Percentiles rank a stretch among this genome's conserved stretches.
phyloP scores from a whole-genome alignment of 768 basidiomycete species.

The Boletus sp. region DNA sequence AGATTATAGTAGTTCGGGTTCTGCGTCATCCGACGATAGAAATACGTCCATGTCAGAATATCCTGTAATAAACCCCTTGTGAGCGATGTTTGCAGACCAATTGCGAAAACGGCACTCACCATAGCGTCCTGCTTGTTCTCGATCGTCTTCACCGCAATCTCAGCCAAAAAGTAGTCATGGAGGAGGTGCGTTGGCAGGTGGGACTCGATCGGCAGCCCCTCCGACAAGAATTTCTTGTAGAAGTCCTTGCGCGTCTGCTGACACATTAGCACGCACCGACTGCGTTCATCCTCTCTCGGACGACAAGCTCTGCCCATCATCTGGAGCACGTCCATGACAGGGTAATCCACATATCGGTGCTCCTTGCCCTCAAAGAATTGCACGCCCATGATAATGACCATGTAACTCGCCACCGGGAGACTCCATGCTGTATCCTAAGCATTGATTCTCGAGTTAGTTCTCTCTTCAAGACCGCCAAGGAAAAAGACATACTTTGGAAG shows the following conservation, averaged over 20 bases:
- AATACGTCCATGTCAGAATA: constrained; percentile 98
- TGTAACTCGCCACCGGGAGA: constrained; percentile 89
- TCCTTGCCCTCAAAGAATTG: constrained; percentile 97
- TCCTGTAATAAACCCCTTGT: constrained; percentile 48
- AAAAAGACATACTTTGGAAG: constrained; percentile 69
- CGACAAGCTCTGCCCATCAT: constrained; percentile 99
- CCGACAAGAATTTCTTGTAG: constrained; percentile 96
- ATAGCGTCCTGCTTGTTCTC: constrained; percentile 99
- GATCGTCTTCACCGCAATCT: constrained; percentile 97
- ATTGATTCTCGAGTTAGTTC: neutral
- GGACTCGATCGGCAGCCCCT: constrained; percentile 97
- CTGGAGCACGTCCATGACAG: constrained; percentile 96
- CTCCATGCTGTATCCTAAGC: constrained; percentile 98
- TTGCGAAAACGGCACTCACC: constrained; percentile 42
- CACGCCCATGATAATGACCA: constrained; percentile 99
- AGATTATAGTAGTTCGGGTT: constrained; percentile 96
- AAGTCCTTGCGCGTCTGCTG: constrained; percentile 98
- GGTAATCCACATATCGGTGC: constrained; percentile 96
- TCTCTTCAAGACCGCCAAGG: neutral
- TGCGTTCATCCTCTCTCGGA: constrained; percentile 82
- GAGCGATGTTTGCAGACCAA: neutral
- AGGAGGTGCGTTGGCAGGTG: constrained; percentile 86
- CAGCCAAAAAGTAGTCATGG: constrained; percentile 97
- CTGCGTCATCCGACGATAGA: constrained; percentile 96
- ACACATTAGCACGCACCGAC: constrained; percentile 95